Evolutionary conservation across 2,329 filamentous ascomycete species (phyloP).

Genomic region (Zymoseptoria tritici): DNA sequence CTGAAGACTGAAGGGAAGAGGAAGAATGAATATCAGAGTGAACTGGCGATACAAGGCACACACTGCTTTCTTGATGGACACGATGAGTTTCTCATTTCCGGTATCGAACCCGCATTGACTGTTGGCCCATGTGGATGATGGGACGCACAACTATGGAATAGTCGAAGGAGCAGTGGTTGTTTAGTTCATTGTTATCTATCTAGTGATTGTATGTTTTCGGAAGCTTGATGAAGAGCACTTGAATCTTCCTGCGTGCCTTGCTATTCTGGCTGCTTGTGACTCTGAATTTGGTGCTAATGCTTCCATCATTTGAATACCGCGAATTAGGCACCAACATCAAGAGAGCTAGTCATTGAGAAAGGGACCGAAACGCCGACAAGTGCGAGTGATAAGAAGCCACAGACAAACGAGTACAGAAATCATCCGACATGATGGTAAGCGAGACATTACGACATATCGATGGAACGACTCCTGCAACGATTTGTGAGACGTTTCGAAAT

Average conservation of each 20-base stretch:
- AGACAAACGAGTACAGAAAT: not conserved
- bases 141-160: not conserved
- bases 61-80: not conserved
- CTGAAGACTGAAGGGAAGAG: not conserved
- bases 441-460: not conserved
- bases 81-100: not conserved
- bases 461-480: not conserved
- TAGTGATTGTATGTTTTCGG: not conserved
- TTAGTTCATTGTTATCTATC: constrained; percentile 1
- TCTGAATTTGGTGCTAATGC: not conserved
- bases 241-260: not conserved
- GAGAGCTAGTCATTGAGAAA: not conserved
- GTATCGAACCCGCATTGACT: not conserved
- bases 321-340: no score
- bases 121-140: not conserved
- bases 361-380: not conserved
- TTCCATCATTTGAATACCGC: no score
- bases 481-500: not conserved
- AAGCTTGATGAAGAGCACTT: not conserved
- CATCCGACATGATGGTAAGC: not conserved
- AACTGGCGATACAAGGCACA: not conserved
- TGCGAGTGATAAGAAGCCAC: not conserved
- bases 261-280: not conserved
- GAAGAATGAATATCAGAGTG: not conserved
- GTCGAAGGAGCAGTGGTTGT: not conserved